These are phyloP conservation scores for Dryadomyces quercus-mongolicae DNA, from an alignment of 2,329 filamentous ascomycete species.

Conservation along the genomic window DNA sequence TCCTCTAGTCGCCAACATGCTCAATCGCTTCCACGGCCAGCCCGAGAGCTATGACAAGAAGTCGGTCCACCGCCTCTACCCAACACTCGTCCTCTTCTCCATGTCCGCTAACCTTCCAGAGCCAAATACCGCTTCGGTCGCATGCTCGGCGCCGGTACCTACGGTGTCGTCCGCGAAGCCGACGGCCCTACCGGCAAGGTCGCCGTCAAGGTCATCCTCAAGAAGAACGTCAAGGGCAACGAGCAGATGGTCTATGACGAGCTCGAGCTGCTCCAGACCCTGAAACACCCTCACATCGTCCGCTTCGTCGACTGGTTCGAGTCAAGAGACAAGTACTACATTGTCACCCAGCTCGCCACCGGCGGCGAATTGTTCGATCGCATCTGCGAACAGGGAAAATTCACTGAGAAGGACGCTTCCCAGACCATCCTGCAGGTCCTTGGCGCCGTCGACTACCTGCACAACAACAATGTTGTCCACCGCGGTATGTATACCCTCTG, in stretches of 20 bases:
- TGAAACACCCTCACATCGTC: conserved; percentile 93
- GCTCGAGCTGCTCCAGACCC: conserved; percentile 78
- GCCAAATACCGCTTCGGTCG: conserved; percentile 83
- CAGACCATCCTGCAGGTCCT: conserved; percentile 92
- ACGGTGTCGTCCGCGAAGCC: conserved; percentile 94
- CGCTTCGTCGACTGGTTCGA: conserved; percentile 98
- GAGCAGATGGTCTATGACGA: conserved; percentile 99
- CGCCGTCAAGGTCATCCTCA: conserved; percentile 96
- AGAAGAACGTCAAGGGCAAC: conserved; percentile 98
- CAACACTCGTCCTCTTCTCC: not conserved
- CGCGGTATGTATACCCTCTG: conserved; percentile 48
- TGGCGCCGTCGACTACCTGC: conserved; percentile 85
- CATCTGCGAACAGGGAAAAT: conserved; percentile 95
- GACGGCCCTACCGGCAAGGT: conserved; percentile 75
- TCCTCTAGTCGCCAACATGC: conserved; percentile 65
- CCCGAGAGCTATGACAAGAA: conserved; percentile 99
- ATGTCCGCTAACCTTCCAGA: conserved; percentile 30
- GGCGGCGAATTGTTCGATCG: conserved; percentile 96
- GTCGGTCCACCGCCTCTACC: conserved; percentile 31
- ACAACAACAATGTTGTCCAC: conserved; percentile 90
- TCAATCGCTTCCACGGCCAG: conserved; percentile 92
- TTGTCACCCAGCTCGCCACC: conserved; percentile 90
- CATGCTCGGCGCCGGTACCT: conserved; percentile 91
- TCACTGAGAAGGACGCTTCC: conserved; percentile 95
- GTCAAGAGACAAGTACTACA: conserved; percentile 97